Evolutionary conservation across 352 stramenopile species (phyloP), one percentile per base, ranked within the genome.

Genomic region (Phytophthora cactorum): DNA sequence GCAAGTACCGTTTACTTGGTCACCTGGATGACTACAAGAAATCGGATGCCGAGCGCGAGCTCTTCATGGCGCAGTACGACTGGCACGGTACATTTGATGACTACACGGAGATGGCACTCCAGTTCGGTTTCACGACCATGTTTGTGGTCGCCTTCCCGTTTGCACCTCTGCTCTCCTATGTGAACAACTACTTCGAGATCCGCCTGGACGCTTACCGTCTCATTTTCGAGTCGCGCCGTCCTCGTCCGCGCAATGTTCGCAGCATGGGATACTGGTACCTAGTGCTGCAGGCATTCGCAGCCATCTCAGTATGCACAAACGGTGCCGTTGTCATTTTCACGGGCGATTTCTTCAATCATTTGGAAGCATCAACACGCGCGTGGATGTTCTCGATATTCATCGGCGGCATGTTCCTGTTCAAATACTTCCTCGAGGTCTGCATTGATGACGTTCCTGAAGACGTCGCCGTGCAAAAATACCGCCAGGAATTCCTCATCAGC

Each of bases 161-260:
- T 61, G 95, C 95, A 41, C 88, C 93, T 45, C 56, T 98, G 49
- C 82, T 98, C 22, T 96, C 93, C 51, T 95, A 96, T 62, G 65
- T 97, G 52, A 97, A 97, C 61, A 97, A 98, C 72, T 90, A 95
- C 62, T 88, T 98, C 58, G 94, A 98, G 72, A 96, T 97, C 63
- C 88, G 95, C 53, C 77, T 96, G 17, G 90, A 98, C 50, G 91
- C 88, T 0, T 93, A 92, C 54, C 94, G 95, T 34, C 72, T 98
- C 14, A 66, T 94, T 58, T 85, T 85, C 22, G 84, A 96, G 69
- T 90, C 78, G 57, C 86, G 88, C 7, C 87, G 92, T 32, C 86
- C 90, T 25, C 86, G 88, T 12, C 88, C 92, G n/a, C 77, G 80
- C 39, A 88, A 86, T 39, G 87, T 95, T 22, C 77, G 92, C 52